These are phyloP conservation scores for Fusarium floridanum DNA, from an alignment of 2,329 filamentous ascomycete species.

Conservation along the genomic window DNA sequence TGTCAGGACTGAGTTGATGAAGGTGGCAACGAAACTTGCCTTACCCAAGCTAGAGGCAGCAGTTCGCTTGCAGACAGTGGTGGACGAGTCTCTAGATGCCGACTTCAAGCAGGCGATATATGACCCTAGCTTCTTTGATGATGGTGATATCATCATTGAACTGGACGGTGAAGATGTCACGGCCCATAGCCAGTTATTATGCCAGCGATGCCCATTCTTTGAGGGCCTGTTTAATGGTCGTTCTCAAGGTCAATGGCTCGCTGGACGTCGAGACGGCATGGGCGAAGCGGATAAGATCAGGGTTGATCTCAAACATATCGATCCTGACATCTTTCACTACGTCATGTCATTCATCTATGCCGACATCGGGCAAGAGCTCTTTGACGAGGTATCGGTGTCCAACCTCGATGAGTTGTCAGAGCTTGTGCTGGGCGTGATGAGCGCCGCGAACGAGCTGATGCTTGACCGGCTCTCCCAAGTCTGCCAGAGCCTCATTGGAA, in stretches of 20 bases:
- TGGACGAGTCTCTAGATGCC: slow-evolving; percentile 71
- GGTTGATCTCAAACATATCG: slow-evolving; percentile 87
- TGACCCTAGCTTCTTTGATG: slow-evolving; percentile 79
- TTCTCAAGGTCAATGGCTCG: slow-evolving; percentile 86
- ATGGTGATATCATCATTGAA: slow-evolving; percentile 84
- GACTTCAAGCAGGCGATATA: slow-evolving; percentile 80
- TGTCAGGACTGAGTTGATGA: slow-evolving; percentile 89
- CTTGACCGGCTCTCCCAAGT: slow-evolving; percentile 89
- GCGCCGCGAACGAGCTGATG: slow-evolving; percentile 94
- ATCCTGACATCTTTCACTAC: slow-evolving; percentile 78
- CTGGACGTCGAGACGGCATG: slow-evolving; percentile 69
- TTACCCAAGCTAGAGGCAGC: slow-evolving; percentile 81
- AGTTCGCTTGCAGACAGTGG: slow-evolving; percentile 78
- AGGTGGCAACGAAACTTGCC: slow-evolving; percentile 77
- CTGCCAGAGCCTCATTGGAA: slow-evolving; percentile 86
- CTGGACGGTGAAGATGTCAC: slow-evolving; percentile 78
- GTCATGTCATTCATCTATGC: slow-evolving; percentile 87
- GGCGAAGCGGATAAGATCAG: slow-evolving; percentile 62
- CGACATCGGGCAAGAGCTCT: slow-evolving; percentile 83
- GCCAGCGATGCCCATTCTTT: slow-evolving; percentile 92
- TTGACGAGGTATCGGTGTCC: slow-evolving; percentile 78
- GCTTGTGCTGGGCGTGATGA: slow-evolving; percentile 90
- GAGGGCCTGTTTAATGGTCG: slow-evolving; percentile 90
- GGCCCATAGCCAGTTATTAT: slow-evolving; percentile 84
- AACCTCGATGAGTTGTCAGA: slow-evolving; percentile 89